Evolutionary conservation across 441 rosid species (phyloP), one percentile per base, ranked within the genome.

Genomic region (Gossypium laxum): DNA sequence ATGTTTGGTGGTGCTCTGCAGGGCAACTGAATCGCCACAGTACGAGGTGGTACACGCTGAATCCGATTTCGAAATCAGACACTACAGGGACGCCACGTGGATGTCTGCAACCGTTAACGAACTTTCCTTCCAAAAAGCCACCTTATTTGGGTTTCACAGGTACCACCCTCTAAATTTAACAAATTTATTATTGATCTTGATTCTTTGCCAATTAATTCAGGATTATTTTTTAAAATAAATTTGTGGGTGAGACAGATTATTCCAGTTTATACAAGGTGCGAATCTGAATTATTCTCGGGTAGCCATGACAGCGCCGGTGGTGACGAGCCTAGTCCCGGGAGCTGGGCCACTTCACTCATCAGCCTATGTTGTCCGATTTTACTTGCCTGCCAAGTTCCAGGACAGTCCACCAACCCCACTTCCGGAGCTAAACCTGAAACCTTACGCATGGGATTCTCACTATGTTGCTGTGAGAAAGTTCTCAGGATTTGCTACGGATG

Each of bases 201-300:
- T 56, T 56, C 61, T 21, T 24, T 22, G 11, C 34, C 70, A 19
- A n/a, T 47, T 22, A 15, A 67, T 47, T 17, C 8, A 7, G 7
- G 62, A 10, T 1, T 48, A 1, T 34, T 10, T 55, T 57, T 21
- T 12, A 10, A n/a, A 6, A 24, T 15, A 54, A 11, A 1, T 14
- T 45, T 21, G 2, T 48, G 48, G 10, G 21, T 0, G 18, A 12
- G 19, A 14, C 75, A 89, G 93, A 82, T 80, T 89, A 79, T 89
- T 89, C 80, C 93, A 86, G 72, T 87, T 48, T 78, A 82, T 78
- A 58, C 77, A 86, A 79, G 92, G 95, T 38, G 95, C 95, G 65
- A 89, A 89, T 77, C 83, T 87, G 8, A 89, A 89, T 54, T 74
- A 19, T 76, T 85, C 90, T 18, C 81, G 90, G 74, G 74, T 89